Conservation (phyloP, 305 asterid species). For the Fraxinus sp. region DNA sequence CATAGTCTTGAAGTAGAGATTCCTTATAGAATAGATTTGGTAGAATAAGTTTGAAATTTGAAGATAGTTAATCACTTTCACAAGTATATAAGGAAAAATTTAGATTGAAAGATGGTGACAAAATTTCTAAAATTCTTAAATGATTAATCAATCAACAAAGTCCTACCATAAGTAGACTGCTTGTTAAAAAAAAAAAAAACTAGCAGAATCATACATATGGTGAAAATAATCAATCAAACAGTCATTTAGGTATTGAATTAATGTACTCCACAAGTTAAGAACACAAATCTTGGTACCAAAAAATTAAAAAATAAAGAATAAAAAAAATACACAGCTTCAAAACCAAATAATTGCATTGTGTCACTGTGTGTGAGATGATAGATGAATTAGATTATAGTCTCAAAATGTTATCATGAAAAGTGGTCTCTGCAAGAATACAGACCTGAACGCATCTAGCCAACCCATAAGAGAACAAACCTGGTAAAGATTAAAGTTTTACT, state of each 20-base stretch:
- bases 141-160: neutral
- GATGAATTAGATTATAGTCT: slow-evolving; percentile 18
- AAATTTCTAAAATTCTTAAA: slow-evolving; percentile 29
- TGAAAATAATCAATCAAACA: neutral
- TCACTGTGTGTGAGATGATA: slow-evolving; percentile 14
- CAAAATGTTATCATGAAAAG: slow-evolving; percentile 34
- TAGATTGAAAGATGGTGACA: slow-evolving; percentile 23
- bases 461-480: slow-evolving; percentile 53
- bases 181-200: neutral
- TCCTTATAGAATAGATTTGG: slow-evolving; percentile 33
- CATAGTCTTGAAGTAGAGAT: slow-evolving; percentile 35
- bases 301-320: neutral
- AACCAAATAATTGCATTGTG: slow-evolving; percentile 22
- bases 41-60: slow-evolving; percentile 20
- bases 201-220: neutral
- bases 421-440: slow-evolving; percentile 36
- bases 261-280: neutral
- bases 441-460: slow-evolving; percentile 39
- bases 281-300: neutral
- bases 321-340: slow-evolving; percentile 9
- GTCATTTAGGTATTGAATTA: neutral
- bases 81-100: neutral
- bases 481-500: slow-evolving; percentile 7
- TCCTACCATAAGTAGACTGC: neutral
- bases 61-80: neutral